phyloP scores from a whole-genome alignment of 2,329 filamentous ascomycete species.

The Nigrospora oryzae region DNA sequence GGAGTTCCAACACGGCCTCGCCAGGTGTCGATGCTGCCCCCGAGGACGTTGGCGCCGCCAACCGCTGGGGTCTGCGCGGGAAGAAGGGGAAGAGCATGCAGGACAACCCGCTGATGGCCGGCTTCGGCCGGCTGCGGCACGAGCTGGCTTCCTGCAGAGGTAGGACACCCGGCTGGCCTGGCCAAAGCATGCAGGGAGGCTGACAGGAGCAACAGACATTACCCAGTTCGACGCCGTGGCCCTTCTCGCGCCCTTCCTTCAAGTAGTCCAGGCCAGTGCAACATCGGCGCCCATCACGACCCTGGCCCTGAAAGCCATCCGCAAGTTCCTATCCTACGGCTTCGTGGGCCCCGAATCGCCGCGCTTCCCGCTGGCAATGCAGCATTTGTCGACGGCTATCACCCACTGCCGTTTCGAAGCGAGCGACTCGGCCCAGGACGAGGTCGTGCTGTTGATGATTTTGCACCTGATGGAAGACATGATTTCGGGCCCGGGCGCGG shows the following conservation, averaged over 20 bases:
- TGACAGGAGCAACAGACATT: constrained; percentile 52
- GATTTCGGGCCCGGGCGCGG: constrained; percentile 86
- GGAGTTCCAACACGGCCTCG: constrained; percentile 23
- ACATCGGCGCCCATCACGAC: constrained; percentile 96
- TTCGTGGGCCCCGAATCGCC: constrained; percentile 79
- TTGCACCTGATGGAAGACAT: constrained; percentile 97
- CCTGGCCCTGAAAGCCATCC: constrained; percentile 83
- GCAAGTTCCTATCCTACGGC: constrained; percentile 94
- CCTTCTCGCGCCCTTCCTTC: constrained; percentile 85
- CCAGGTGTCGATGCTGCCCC: constrained; percentile 27
- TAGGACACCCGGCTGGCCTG: constrained; percentile 22
- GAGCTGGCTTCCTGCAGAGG: constrained; percentile 82
- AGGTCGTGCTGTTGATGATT: constrained; percentile 90
- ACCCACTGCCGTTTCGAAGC: constrained; percentile 98
- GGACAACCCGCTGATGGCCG: constrained; percentile 92
- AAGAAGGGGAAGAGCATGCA: constrained; percentile 97
- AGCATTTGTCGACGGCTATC: constrained; percentile 85
- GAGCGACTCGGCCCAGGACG: constrained; percentile 87
- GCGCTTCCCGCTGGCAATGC: constrained; percentile 86
- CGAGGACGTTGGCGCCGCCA: constrained; percentile 55
- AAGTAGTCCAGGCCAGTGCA: constrained; percentile 92
- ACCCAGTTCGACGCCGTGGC: constrained; percentile 80
- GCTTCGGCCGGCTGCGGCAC: constrained; percentile 81
- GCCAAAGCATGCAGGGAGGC: no score
- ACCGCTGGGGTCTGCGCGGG: constrained; percentile 85